Percentiles rank a stretch among this genome's conserved stretches.
These are phyloP conservation scores for Ophiocordyceps camponoti-saundersi DNA, from an alignment of 2,329 filamentous ascomycete genomes.

Conservation along the genomic window DNA sequence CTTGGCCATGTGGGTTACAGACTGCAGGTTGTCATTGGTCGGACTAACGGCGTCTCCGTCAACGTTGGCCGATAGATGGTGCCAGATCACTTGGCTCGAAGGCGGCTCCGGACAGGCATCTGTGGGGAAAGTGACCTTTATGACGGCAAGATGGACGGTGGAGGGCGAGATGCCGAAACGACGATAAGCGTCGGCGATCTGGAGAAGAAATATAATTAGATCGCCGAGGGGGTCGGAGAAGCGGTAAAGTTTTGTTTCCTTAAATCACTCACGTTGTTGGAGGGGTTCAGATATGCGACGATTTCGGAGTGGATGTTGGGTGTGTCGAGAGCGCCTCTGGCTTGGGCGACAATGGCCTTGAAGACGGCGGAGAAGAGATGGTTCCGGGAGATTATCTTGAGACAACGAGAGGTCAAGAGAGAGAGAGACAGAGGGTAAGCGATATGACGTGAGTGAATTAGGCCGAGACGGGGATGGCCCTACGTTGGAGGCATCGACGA, in stretches of 20 bases:
- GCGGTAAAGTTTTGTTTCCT: background rate
- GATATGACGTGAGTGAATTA: background rate
- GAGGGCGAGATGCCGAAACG: constrained; percentile 64
- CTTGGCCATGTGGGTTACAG: constrained; percentile 45
- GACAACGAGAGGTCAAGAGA: no score
- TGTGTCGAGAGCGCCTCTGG: constrained; percentile 49
- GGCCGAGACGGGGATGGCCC: constrained; percentile 6
- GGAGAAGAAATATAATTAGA: background rate
- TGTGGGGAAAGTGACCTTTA: constrained; percentile 53
- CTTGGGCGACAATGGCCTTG: constrained; percentile 52
- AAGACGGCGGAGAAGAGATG: constrained; percentile 65
- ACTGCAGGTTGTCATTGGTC: constrained; percentile 43
- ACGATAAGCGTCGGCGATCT: constrained; percentile 88
- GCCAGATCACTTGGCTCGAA: constrained; percentile 29
- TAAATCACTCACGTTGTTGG: constrained; percentile 50
- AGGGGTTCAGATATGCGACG: constrained; percentile 62
- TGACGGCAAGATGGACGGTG: constrained; percentile 56
- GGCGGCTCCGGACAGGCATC: constrained; percentile 20
- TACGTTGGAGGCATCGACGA: constrained; percentile 74
- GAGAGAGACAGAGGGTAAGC: background rate
- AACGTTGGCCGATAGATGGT: constrained; percentile 45
- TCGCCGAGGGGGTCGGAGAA: background rate
- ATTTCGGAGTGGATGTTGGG: constrained; percentile 82
- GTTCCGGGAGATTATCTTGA: constrained; percentile 49
- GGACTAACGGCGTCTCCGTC: constrained; percentile 43